phyloP scores from a whole-genome alignment of 1,139 yeast genomes.

The Hanseniaspora uvarum region DNA sequence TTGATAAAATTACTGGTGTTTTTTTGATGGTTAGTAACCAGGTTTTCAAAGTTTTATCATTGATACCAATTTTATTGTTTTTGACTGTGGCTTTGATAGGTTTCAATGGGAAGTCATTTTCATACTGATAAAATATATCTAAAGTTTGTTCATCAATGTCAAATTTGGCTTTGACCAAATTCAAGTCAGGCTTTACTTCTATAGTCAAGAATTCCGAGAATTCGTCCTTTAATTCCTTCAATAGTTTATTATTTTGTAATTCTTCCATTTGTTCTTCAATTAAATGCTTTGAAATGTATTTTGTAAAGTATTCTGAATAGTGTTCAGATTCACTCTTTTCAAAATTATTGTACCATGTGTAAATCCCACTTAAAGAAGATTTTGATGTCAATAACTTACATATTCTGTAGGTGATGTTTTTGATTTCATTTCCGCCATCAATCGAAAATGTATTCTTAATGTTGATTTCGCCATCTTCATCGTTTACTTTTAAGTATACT shows the following conservation, averaged over 20 bases:
- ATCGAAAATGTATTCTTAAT: background rate
- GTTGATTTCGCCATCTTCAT: background rate
- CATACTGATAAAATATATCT: slow-evolving; percentile 68
- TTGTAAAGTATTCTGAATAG: slow-evolving; percentile 40
- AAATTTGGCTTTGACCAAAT: slow-evolving; percentile 65
- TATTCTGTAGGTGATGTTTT: background rate
- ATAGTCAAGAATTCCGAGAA: slow-evolving; percentile 42
- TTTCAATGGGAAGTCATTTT: slow-evolving; percentile 61
- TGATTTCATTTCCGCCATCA: background rate
- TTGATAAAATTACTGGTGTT: slow-evolving; percentile 58
- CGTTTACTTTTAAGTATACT: slow-evolving; percentile 20
- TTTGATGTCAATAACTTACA: background rate
- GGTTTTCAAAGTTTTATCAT: slow-evolving; percentile 87
- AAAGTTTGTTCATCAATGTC: slow-evolving; percentile 79
- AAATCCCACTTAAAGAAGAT: background rate
- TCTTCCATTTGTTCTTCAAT: slow-evolving; percentile 45
- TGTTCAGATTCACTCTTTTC: slow-evolving; percentile 45
- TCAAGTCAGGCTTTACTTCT: slow-evolving; percentile 49
- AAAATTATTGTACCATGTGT: slow-evolving; percentile 11
- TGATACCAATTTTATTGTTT: slow-evolving; percentile 65
- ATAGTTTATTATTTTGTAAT: slow-evolving; percentile 19
- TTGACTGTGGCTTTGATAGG: slow-evolving; percentile 70
- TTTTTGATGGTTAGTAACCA: slow-evolving; percentile 89
- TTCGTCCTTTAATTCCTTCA: slow-evolving; percentile 33
- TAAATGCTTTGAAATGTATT: slow-evolving; percentile 53